phyloP scores from a whole-genome alignment of 2,329 filamentous ascomycete species.

The Atkinsonella texensis region DNA sequence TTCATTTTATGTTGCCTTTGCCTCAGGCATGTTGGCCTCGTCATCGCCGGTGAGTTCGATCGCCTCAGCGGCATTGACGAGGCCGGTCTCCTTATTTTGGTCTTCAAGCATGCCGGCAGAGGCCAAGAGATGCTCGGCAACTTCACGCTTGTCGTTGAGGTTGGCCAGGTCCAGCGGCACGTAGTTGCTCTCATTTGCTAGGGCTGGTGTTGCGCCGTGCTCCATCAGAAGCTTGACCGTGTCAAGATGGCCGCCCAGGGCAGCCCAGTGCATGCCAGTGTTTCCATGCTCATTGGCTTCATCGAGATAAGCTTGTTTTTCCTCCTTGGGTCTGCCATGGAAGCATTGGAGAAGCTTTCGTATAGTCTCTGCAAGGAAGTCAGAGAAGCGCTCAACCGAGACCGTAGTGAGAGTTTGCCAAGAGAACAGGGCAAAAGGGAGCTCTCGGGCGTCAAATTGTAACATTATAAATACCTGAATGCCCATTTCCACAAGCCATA shows the following conservation, averaged over 20 bases:
- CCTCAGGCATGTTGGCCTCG: conserved; percentile 11
- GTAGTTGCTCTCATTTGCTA: conserved; percentile 75
- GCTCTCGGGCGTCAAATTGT: too few relatives aligned
- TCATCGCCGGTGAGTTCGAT: conserved; percentile 25
- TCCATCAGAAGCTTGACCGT: conserved; percentile 67
- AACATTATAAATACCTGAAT: conserved; percentile 45
- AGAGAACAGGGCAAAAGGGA: too few relatives aligned
- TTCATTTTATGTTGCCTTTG: conserved; percentile 3
- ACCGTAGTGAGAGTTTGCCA: not conserved
- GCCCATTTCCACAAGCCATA: conserved; percentile 87
- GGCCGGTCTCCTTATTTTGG: conserved; percentile 31
- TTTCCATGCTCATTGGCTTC: conserved; percentile 71
- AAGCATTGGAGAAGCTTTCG: conserved; percentile 31
- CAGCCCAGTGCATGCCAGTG: conserved; percentile 88
- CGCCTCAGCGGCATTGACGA: conserved; percentile 26
- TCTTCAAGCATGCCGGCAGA: conserved; percentile 35
- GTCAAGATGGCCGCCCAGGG: conserved; percentile 74
- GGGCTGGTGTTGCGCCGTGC: conserved; percentile 62
- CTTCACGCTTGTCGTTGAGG: conserved; percentile 53
- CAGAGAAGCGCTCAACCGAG: not conserved
- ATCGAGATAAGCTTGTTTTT: conserved; percentile 47
- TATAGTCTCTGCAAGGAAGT: conserved; percentile 28
- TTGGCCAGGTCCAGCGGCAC: conserved; percentile 66
- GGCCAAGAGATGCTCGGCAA: conserved; percentile 49
- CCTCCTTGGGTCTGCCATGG: conserved; percentile 24